Percentiles rank a stretch among this genome's conserved stretches.
phyloP scores from a whole-genome alignment of 805 yeast species.

The Pichia manshurica region DNA sequence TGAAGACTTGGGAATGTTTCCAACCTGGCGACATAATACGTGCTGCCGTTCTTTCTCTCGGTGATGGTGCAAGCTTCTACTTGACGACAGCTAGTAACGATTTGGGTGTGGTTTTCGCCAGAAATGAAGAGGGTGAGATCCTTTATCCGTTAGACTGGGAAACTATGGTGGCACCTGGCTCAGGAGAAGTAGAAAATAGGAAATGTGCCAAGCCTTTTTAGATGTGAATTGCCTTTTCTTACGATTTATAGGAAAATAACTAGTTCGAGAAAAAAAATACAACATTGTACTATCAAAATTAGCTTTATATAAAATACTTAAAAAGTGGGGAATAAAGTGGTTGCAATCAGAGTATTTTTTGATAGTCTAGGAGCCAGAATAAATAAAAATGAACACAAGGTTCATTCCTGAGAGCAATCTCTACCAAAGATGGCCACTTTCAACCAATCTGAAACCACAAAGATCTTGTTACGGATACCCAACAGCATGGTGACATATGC shows the following conservation, averaged over 20 bases:
- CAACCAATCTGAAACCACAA: slow-evolving; percentile 84
- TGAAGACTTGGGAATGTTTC: slow-evolving; percentile 70
- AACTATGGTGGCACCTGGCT: slow-evolving; percentile 74
- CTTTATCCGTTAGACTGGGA: slow-evolving; percentile 95
- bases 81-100: slow-evolving; percentile 86
- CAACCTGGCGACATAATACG: slow-evolving; percentile 90
- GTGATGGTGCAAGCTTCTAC: slow-evolving; percentile 91
- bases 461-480: slow-evolving; percentile 79
- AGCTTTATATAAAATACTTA: too few relatives aligned
- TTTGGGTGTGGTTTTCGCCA: slow-evolving; percentile 89
- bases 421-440: slow-evolving; percentile 87
- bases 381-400: background rate
- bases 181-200: slow-evolving; percentile 71
- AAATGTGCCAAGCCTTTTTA: slow-evolving; percentile 88
- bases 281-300: too few relatives aligned
- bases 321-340: too few relatives aligned
- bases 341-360: too few relatives aligned
- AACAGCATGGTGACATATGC: slow-evolving; percentile 92
- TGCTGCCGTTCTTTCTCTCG: slow-evolving; percentile 77
- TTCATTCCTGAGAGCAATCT: slow-evolving; percentile 54
- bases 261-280: background rate
- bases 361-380: too few relatives aligned
- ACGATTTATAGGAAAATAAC: background rate
- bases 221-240: background rate
- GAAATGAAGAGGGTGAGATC: slow-evolving; percentile 51